Percentiles rank a stretch among this genome's conserved stretches.
Evolutionary conservation across 352 stramenopile species (phyloP).

Genomic region (Pythium coloratum): DNA sequence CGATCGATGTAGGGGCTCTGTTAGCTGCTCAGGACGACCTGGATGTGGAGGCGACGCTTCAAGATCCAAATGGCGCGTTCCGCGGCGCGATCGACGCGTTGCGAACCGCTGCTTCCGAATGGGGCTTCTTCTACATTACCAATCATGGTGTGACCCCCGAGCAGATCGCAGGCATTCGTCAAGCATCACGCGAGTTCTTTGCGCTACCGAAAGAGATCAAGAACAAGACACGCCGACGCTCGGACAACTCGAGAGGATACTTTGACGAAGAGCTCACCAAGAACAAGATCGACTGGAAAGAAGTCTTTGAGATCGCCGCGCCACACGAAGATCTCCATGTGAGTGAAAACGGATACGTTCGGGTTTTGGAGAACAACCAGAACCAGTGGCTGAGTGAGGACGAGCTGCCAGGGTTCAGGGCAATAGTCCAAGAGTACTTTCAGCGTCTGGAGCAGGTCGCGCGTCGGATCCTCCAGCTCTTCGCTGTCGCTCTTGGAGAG

Average conservation of each 20-base stretch:
- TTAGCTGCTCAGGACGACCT: slow-evolving; percentile 32
- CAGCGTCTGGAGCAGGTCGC: slow-evolving; percentile 46
- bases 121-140: slow-evolving; percentile 93
- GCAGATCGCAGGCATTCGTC: slow-evolving; percentile 63
- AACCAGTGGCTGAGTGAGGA: slow-evolving; percentile 79
- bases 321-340: slow-evolving; percentile 38
- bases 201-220: slow-evolving; percentile 61
- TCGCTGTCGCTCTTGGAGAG: slow-evolving; percentile 53
- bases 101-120: slow-evolving; percentile 65
- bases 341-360: slow-evolving; percentile 39
- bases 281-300: slow-evolving; percentile 92
- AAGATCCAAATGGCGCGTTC: slow-evolving; percentile 16
- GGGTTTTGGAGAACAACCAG: slow-evolving; percentile 60
- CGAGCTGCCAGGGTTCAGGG: slow-evolving; percentile 53
- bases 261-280: slow-evolving; percentile 95
- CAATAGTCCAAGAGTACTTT: slow-evolving; percentile 41
- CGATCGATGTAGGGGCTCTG: slow-evolving; percentile 48
- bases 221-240: slow-evolving; percentile 50
- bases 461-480: slow-evolving; percentile 47
- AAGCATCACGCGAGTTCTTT: slow-evolving; percentile 81
- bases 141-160: slow-evolving; percentile 68
- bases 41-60: slow-evolving; percentile 23
- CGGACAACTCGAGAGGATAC: slow-evolving; percentile 86
- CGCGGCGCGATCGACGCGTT: slow-evolving; percentile 40
- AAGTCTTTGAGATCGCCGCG: slow-evolving; percentile 72